Conservation (phyloP, 768 basidiomycete species). For the Boletus pseudo-olivaceus region DNA sequence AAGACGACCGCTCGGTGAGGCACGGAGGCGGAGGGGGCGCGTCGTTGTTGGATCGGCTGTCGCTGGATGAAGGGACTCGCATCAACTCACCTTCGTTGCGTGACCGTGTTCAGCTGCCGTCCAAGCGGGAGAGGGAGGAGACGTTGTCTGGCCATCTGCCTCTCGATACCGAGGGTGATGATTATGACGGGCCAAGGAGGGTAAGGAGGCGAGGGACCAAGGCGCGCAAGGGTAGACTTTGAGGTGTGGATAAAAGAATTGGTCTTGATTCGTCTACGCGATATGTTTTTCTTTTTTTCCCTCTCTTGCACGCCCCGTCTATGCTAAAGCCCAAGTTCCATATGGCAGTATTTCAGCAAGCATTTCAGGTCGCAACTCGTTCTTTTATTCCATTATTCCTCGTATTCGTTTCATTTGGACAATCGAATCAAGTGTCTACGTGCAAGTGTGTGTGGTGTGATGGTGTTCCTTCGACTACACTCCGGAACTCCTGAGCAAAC, state of each 20-base stretch:
- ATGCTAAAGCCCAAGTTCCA: not conserved
- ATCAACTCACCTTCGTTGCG: conserved; percentile 27
- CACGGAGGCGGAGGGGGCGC: conserved; percentile 19
- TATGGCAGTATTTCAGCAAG: conserved; percentile 1
- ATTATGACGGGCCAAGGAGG: conserved; percentile 22
- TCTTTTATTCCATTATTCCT: conserved; percentile 18
- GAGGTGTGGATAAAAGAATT: not conserved
- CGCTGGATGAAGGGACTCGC: conserved; percentile 18
- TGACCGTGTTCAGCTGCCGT: conserved; percentile 37
- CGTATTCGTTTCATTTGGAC: conserved; percentile 15
- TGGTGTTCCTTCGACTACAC: not conserved
- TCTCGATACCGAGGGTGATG: conserved; percentile 20
- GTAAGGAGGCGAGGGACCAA: conserved; percentile 20
- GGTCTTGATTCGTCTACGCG: not conserved
- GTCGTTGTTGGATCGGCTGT: conserved; percentile 39
- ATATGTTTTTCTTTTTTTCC: not conserved
- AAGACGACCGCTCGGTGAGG: conserved; percentile 3
- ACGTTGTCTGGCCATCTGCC: conserved; percentile 14
- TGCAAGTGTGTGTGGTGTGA: not conserved
- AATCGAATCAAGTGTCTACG: conserved; percentile 2
- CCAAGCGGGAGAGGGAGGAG: conserved; percentile 33
- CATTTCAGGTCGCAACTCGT: conserved; percentile 2
- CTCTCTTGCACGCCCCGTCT: not conserved
- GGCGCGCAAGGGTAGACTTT: conserved; percentile 21
- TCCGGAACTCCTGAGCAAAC: conserved; percentile 7